Evolutionary conservation across 2,329 filamentous ascomycete species (phyloP), one percentile per base, ranked within the genome.

Genomic region (Monosporascus sp.): DNA sequence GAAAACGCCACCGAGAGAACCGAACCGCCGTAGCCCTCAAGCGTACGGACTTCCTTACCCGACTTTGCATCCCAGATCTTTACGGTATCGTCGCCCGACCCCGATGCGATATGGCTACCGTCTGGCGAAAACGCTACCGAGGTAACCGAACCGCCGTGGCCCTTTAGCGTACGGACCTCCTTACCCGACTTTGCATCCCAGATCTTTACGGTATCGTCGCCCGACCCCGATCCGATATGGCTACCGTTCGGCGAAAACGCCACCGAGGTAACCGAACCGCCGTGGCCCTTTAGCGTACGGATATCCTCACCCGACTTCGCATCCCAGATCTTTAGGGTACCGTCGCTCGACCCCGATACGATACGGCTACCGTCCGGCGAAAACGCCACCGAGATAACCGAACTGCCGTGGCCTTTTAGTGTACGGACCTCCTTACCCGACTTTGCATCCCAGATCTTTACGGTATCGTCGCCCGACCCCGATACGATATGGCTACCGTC

Each of bases 71-170:
- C 26, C 49, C 49, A 51, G n/a, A 51, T 45, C 40, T 37, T 26
- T 17, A 27, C 7, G 26, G 26, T 27, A 1, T 27, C 26, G 26
- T 27, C 26, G 26, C 2, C 2, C 26, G 26, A 27, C 26, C 26
- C n/a, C n/a, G n/a, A n/a, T n/a, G n/a, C n/a, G n/a, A n/a, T n/a
- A n/a, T n/a, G n/a, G n/a, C n/a, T n/a, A 14, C 49, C 20, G n/a
- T 51, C 49, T 3, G 40, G 24, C 37, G 49, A 44, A 26, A 51
- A 51, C 37, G 27, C 40, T 40, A 37, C 49, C 22, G 49, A 51
- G 8, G 2, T 11, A 19, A 45, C 49, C 5, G n/a, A n/a, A n/a
- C n/a, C n/a, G n/a, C n/a, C n/a, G n/a, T n/a, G n/a, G n/a, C n/a
- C n/a, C n/a, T n/a, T n/a, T n/a, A n/a, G n/a, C n/a, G n/a, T n/a